Percentiles rank a stretch among this genome's conserved stretches.
Conservation (phyloP, 371 early-diverging fungal species). For the Mortierella sp. region DNA sequence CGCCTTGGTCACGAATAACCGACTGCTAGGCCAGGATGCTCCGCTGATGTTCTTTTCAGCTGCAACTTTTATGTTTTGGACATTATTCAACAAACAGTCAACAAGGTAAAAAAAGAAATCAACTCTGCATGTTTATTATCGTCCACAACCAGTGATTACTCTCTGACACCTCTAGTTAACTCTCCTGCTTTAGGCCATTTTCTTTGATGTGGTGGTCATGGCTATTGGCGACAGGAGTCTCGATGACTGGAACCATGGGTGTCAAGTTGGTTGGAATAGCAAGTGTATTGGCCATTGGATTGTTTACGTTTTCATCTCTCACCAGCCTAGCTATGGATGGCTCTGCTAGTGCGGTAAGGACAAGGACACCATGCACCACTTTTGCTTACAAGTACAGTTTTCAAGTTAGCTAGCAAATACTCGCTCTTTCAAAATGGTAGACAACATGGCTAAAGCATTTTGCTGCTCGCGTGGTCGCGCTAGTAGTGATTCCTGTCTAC, state of each 20-base stretch:
- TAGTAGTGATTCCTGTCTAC: not conserved
- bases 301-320: conserved; percentile 3
- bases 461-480: not conserved
- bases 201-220: conserved; percentile 18
- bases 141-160: not conserved
- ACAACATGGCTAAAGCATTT: conserved; percentile 1
- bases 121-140: too few species aligned
- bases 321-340: not conserved
- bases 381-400: too few species aligned
- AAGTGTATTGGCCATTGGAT: not conserved
- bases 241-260: conserved; percentile 14
- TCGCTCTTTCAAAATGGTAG: not conserved
- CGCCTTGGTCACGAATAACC: conserved; percentile 83
- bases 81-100: conserved; percentile 72
- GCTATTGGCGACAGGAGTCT: conserved; percentile 16
- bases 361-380: too few species aligned
- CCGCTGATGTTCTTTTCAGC: conserved; percentile 85
- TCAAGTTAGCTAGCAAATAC: not conserved
- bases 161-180: too few species aligned
- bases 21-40: conserved; percentile 88
- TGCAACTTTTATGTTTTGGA: conserved; percentile 78
- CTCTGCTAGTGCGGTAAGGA: conserved; percentile 2
- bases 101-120: conserved; percentile 55
- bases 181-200: conserved; percentile 12
- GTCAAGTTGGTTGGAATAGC: conserved; percentile 10